Percentiles rank a stretch among this genome's conserved stretches.
Conservation (phyloP, 192 early-diverging fungal species). For the Jimgerdemannia lactiflua region DNA sequence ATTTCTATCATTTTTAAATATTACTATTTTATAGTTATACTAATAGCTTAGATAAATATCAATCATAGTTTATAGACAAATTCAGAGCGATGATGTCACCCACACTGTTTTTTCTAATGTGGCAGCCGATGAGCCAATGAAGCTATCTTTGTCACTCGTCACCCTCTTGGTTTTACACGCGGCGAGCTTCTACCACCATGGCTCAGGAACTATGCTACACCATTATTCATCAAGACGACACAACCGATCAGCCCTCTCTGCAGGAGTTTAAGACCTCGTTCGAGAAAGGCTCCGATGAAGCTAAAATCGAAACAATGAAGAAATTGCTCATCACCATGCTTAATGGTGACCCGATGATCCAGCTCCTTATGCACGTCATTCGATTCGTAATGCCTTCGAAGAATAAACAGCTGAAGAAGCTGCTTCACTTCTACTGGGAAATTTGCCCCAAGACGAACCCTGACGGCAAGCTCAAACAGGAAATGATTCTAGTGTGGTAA, state of each 20-base stretch:
- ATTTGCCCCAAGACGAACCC: constrained; percentile 90
- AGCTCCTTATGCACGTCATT: constrained; percentile 97
- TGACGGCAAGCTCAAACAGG: constrained; percentile 92
- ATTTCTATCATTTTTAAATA: too few relatives aligned
- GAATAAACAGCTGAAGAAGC: constrained; percentile 96
- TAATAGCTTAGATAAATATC: too few relatives aligned
- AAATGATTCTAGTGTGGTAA: constrained; percentile 94
- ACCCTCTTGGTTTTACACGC: neutral
- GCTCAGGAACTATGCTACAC: constrained; percentile 58
- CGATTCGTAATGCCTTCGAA: constrained; percentile 95
- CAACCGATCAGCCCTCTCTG: constrained; percentile 62
- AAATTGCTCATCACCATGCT: constrained; percentile 86
- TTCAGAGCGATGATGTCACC: too few relatives aligned
- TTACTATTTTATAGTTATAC: too few relatives aligned
- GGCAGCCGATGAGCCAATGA: too few relatives aligned
- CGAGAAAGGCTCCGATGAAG: constrained; percentile 90
- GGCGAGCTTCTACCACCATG: constrained; percentile 15
- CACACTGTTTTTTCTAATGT: too few relatives aligned
- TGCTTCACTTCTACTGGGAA: constrained; percentile 96
- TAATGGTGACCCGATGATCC: constrained; percentile 88
- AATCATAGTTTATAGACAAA: too few relatives aligned
- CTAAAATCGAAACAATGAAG: constrained; percentile 95
- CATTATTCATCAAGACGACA: constrained; percentile 60
- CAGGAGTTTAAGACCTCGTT: constrained; percentile 75
- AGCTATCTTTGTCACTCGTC: neutral